Evolutionary conservation across 1,139 yeast genomes (phyloP).

Genomic region (Debaryomycetaceae sp.): DNA sequence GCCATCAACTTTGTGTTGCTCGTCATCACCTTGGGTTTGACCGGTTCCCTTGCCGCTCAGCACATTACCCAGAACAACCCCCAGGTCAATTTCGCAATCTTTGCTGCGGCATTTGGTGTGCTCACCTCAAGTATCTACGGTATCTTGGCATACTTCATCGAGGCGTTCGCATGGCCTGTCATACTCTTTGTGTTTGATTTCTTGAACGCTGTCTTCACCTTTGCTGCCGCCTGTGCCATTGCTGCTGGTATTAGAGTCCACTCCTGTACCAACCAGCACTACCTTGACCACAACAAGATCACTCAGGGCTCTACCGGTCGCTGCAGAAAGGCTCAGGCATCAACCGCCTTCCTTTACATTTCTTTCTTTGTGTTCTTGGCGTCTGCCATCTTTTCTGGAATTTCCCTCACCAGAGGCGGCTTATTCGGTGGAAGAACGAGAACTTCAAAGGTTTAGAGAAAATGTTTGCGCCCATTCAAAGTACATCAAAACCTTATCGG

Average conservation of each 20-base stretch:
- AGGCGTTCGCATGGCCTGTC: constrained; percentile 84
- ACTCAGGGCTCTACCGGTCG: constrained; percentile 73
- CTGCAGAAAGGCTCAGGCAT: constrained; percentile 95
- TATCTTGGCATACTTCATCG: constrained; percentile 68
- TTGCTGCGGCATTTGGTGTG: constrained; percentile 82
- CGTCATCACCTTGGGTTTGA: constrained; percentile 74
- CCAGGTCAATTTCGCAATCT: constrained; percentile 84
- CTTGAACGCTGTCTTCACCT: constrained; percentile 84
- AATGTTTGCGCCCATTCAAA: constrained; percentile 1
- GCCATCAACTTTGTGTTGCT: constrained; percentile 68
- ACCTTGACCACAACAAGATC: constrained; percentile 61
- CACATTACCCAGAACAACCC: constrained; percentile 55
- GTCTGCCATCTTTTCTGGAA: constrained; percentile 58
- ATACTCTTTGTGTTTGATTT: constrained; percentile 72
- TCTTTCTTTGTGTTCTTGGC: constrained; percentile 73
- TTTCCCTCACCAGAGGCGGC: constrained; percentile 64
- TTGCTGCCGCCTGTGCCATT: constrained; percentile 90
- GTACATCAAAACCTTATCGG: no score
- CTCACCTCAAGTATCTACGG: constrained; percentile 81
- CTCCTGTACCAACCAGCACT: constrained; percentile 69
- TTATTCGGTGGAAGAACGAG: constrained; percentile 66
- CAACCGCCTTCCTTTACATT: constrained; percentile 86
- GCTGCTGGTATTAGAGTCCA: constrained; percentile 86
- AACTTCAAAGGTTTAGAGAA: constrained; percentile 45
- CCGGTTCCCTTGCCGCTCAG: constrained; percentile 78